Evolutionary conservation across 257 asterid species (phyloP).

Genomic region (Forsythia suspensa): DNA sequence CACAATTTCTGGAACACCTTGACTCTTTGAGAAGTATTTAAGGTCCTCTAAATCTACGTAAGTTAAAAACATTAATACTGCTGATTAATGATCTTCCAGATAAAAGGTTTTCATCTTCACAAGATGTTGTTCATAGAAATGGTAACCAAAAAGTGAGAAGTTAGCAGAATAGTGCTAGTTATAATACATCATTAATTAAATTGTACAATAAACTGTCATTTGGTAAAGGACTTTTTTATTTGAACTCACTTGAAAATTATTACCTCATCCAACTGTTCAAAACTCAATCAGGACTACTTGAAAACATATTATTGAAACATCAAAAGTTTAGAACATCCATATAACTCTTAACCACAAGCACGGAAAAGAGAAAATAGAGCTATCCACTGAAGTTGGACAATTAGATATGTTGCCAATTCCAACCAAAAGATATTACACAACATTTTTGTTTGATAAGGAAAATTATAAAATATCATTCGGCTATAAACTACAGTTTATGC

Average conservation of each 20-base stretch:
- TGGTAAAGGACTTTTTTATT: background rate
- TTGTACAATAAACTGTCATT: background rate
- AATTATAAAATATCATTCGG: conserved; percentile 9
- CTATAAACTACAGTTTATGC: background rate
- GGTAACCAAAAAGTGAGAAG: background rate
- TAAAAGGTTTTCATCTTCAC: conserved; percentile 2
- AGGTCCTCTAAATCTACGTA: conserved; percentile 82
- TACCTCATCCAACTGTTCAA: background rate
- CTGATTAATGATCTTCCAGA: conserved; percentile 9
- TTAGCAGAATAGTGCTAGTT: background rate
- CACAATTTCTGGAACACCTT: conserved; percentile 83
- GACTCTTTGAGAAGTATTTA: conserved; percentile 59
- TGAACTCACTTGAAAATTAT: background rate
- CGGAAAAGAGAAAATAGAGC: background rate
- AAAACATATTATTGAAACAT: background rate
- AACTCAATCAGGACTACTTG: background rate
- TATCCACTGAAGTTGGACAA: background rate
- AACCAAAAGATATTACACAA: background rate
- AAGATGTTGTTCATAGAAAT: background rate
- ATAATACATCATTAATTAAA: too few species aligned
- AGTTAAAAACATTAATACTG: conserved; percentile 18
- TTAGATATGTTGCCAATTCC: background rate
- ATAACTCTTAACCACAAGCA: background rate
- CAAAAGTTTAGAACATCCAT: background rate
- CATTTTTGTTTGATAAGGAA: background rate